These are phyloP conservation scores for Hordeum pubiflorum DNA, from an alignment of 202 grass and related monocot species.

Conservation along the genomic window DNA sequence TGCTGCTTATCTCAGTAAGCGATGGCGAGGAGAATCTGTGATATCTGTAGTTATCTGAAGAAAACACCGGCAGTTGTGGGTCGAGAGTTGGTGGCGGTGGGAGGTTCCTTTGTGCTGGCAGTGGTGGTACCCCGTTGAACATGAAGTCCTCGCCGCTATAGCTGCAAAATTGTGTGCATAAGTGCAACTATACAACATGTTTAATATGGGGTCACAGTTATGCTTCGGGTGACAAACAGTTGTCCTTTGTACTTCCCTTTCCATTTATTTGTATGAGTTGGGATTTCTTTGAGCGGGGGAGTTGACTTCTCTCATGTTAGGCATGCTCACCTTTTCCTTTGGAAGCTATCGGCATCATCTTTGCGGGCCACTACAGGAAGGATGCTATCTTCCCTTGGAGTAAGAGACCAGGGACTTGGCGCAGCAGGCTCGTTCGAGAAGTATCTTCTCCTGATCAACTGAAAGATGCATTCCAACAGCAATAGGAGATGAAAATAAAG, in stretches of 20 bases:
- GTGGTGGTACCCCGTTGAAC: constrained; percentile 54
- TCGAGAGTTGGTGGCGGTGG: constrained; percentile 56
- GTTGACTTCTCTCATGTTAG: constrained; percentile 8
- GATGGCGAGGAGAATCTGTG: constrained; percentile 56
- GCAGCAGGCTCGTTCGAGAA: constrained; percentile 68
- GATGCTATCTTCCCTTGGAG: constrained; percentile 38
- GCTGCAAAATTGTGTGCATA: constrained; percentile 29
- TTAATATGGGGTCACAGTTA: background rate
- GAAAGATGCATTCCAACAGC: constrained; percentile 30
- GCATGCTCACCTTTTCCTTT: constrained; percentile 62
- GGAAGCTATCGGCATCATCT: constrained; percentile 49
- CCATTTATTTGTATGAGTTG: background rate
- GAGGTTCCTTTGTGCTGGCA: constrained; percentile 67
- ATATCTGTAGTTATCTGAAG: constrained; percentile 50
- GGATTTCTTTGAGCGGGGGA: background rate
- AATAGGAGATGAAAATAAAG: constrained; percentile 2
- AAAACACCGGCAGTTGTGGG: constrained; percentile 50
- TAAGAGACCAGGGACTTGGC: constrained; percentile 56
- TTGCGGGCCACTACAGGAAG: constrained; percentile 44
- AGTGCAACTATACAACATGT: background rate
- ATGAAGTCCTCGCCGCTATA: constrained; percentile 43
- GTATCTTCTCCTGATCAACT: constrained; percentile 87
- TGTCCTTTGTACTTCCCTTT: background rate
- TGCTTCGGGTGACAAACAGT: background rate
- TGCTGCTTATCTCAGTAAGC: constrained; percentile 50